These are phyloP conservation scores for Dioscorea dumetorum DNA, from an alignment of 106 monocot genomes.

Conservation along the genomic window DNA sequence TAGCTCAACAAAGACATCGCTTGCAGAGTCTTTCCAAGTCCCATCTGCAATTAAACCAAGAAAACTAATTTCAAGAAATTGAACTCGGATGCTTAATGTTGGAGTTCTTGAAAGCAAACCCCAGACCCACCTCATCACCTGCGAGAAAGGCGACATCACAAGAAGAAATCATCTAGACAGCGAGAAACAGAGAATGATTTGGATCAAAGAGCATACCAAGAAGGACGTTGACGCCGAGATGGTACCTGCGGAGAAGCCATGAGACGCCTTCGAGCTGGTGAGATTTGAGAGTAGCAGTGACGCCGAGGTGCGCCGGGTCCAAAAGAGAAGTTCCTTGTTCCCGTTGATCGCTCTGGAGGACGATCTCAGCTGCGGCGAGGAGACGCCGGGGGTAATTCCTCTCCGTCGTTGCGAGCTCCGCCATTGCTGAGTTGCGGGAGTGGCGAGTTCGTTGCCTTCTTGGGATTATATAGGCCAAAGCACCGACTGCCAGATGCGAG, in stretches of 20 bases:
- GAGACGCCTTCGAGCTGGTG: constrained; percentile 88
- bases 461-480: too few species aligned
- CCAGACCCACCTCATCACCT: background rate
- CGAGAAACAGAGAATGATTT: background rate
- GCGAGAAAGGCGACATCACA: background rate
- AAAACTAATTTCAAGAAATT: background rate
- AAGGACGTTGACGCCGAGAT: constrained; percentile 83
- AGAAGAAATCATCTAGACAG: background rate
- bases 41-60: constrained; percentile 50
- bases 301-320: constrained; percentile 39
- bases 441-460: too few species aligned
- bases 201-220: constrained; percentile 38
- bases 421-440: too few species aligned
- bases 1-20: constrained; percentile 87
- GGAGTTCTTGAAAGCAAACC: too few species aligned
- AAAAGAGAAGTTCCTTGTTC: constrained; percentile 2
- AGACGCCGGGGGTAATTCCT: constrained; percentile 61
- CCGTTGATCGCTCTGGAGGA: constrained; percentile 43
- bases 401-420: background rate
- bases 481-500: too few species aligned
- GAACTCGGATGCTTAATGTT: background rate
- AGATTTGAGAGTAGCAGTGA: constrained; percentile 66
- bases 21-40: constrained; percentile 94
- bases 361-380: constrained; percentile 62
- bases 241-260: constrained; percentile 85